phyloP scores from a whole-genome alignment of 352 stramenopile species.

The Phytophthora boehmeriae region DNA sequence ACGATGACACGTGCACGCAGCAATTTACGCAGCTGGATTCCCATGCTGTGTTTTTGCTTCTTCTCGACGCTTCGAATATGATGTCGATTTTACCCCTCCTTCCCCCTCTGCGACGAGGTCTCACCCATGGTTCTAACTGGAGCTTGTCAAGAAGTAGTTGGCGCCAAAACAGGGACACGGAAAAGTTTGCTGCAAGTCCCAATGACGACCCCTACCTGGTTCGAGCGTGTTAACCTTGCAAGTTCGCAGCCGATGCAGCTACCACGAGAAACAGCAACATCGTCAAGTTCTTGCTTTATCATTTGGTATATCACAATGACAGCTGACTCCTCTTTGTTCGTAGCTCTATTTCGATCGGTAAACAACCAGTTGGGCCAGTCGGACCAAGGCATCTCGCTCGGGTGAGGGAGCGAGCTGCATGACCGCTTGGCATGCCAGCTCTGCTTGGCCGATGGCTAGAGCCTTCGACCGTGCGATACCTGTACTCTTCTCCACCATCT shows the following conservation, averaged over 20 bases:
- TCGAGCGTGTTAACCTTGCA: too few relatives aligned
- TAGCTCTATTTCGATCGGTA: constrained; percentile 87
- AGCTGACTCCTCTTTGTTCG: constrained; percentile 9
- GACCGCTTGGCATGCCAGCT: constrained; percentile 94
- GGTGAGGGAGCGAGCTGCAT: constrained; percentile 88
- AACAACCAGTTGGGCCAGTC: constrained; percentile 88
- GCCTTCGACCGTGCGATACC: constrained; percentile 94
- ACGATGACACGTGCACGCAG: constrained; percentile 67
- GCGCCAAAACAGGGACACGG: too few relatives aligned
- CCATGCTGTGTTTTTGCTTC: constrained; percentile 35
- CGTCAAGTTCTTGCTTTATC: constrained; percentile 20
- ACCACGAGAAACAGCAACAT: constrained; percentile 6
- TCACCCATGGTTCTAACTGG: too few relatives aligned
- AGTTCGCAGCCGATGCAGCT: not conserved
- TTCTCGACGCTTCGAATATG: not conserved
- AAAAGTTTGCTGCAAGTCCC: too few relatives aligned
- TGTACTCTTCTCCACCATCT: constrained; percentile 90
- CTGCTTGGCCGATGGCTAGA: constrained; percentile 95
- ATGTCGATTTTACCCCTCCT: constrained; percentile 4
- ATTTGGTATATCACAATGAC: constrained; percentile 23
- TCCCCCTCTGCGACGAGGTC: constrained; percentile 27
- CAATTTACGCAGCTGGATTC: constrained; percentile 64
- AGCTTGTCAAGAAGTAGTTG: too few relatives aligned
- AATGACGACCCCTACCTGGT: too few relatives aligned
- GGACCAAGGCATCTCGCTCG: constrained; percentile 84